Evolutionary conservation across 2,329 filamentous ascomycete species (phyloP).

Genomic region (Biscogniauxia sp.): DNA sequence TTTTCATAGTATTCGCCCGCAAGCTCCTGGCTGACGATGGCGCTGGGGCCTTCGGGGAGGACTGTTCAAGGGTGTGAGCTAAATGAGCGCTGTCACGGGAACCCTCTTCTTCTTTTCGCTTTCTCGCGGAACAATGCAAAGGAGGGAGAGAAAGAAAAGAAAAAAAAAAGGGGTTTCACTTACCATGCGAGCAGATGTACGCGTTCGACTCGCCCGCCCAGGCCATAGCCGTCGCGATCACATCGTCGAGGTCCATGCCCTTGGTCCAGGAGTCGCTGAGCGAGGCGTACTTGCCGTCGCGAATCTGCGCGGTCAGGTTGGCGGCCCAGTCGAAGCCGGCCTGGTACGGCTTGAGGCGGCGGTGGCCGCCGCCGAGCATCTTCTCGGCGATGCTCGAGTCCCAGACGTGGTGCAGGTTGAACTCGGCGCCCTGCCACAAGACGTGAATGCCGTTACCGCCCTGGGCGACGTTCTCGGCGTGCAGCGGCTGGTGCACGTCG

Average conservation of each 20-base stretch:
- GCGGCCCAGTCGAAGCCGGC: constrained; percentile 56
- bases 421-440: constrained; percentile 52
- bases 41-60: constrained; percentile 58
- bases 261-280: constrained; percentile 54
- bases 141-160: constrained; percentile 3
- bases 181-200: constrained; percentile 60
- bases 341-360: constrained; percentile 47
- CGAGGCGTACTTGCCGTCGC: constrained; percentile 51
- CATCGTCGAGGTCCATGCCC: constrained; percentile 53
- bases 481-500: constrained; percentile 68
- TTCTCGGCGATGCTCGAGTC: constrained; percentile 68
- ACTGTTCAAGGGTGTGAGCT: constrained; percentile 41
- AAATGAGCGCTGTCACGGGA: not conserved
- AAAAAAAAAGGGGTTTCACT: constrained; percentile 25
- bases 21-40: constrained; percentile 59
- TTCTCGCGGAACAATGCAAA: too few species aligned
- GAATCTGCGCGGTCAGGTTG: constrained; percentile 54
- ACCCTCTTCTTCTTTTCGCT: not conserved
- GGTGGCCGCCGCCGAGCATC: constrained; percentile 53
- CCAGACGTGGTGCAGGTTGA: constrained; percentile 73
- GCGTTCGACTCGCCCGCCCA: constrained; percentile 66
- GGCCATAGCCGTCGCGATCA: constrained; percentile 52
- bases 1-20: constrained; percentile 61
- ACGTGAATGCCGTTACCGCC: constrained; percentile 71
- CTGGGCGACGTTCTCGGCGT: constrained; percentile 60